Percentiles rank a stretch among this genome's conserved stretches.
phyloP scores from a whole-genome alignment of 768 basidiomycete genomes.

The Auriscalpium microsporum region DNA sequence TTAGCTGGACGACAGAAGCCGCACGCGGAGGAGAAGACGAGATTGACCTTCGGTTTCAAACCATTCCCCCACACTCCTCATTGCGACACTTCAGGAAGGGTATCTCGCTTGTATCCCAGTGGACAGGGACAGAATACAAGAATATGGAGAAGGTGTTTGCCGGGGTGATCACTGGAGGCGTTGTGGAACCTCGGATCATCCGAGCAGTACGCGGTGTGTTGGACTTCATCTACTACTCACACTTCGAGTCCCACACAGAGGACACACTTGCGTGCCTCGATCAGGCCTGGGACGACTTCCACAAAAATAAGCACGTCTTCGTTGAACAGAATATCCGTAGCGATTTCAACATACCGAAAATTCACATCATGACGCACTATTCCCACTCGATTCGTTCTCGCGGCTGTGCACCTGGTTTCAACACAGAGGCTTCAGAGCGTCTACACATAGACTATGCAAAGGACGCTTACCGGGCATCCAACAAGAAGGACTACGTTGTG shows the following conservation, averaged over 20 bases:
- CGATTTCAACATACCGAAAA: constrained; percentile 35
- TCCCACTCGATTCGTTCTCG: constrained; percentile 20
- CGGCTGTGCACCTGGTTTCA: constrained; percentile 32
- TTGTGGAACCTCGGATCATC: background rate
- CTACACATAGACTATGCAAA: constrained; percentile 36
- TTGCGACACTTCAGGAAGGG: constrained; percentile 36
- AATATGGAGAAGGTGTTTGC: constrained; percentile 20
- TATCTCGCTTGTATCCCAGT: constrained; percentile 31
- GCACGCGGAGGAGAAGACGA: constrained; percentile 16
- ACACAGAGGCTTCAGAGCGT: constrained; percentile 32
- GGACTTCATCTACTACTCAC: constrained; percentile 32
- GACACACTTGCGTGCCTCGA: constrained; percentile 22
- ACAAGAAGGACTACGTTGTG: constrained; percentile 25
- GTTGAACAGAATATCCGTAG: constrained; percentile 23
- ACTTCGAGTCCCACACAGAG: constrained; percentile 25
- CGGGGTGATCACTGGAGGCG: background rate
- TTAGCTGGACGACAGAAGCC: constrained; percentile 19
- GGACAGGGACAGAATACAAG: constrained; percentile 37
- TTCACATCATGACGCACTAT: constrained; percentile 32
- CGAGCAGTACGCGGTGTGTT: constrained; percentile 5
- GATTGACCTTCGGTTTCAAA: constrained; percentile 29
- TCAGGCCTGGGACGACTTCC: constrained; percentile 26
- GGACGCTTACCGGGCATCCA: constrained; percentile 28
- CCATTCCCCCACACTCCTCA: constrained; percentile 23
- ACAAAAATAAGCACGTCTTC: constrained; percentile 30